phyloP scores from a whole-genome alignment of 1,284 basidiomycete species.

The Tilletiopsis washingtonensis region DNA sequence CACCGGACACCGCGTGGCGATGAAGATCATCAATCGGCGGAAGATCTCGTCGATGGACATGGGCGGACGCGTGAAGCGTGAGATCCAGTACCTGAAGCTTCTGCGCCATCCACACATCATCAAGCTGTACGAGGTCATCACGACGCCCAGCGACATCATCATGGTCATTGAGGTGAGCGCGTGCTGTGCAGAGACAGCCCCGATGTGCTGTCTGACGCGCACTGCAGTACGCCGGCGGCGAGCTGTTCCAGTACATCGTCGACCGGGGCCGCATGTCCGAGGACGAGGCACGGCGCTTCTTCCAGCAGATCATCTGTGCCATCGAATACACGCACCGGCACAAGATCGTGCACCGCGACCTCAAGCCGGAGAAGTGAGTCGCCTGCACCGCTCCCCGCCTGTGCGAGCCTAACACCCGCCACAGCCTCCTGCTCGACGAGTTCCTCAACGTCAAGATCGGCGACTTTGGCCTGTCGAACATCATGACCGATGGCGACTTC shows the following conservation, averaged over 20 bases:
- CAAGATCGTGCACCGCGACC: slow-evolving; percentile 58
- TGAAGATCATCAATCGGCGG: slow-evolving; percentile 94
- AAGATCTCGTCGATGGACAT: slow-evolving; percentile 79
- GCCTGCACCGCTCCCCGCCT: neutral
- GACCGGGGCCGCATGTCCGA: slow-evolving; percentile 43
- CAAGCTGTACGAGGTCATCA: slow-evolving; percentile 47
- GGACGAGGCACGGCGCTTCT: slow-evolving; percentile 42
- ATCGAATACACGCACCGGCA: slow-evolving; percentile 45
- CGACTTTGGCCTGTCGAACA: slow-evolving; percentile 46
- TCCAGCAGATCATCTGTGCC: slow-evolving; percentile 46
- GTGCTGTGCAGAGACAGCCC: neutral
- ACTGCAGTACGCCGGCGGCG: slow-evolving; percentile 38
- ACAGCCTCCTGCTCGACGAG: slow-evolving; percentile 38
- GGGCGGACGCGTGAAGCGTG: slow-evolving; percentile 67
- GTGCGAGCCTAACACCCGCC: neutral
- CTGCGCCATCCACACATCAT: slow-evolving; percentile 46
- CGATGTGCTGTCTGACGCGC: neutral
- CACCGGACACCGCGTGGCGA: slow-evolving; percentile 89
- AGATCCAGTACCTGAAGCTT: slow-evolving; percentile 51
- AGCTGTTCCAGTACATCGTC: slow-evolving; percentile 47
- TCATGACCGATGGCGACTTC: slow-evolving; percentile 47
- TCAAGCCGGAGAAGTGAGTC: slow-evolving; percentile 41
- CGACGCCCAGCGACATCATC: slow-evolving; percentile 45
- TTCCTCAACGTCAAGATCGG: slow-evolving; percentile 46
- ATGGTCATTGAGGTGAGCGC: slow-evolving; percentile 42